Conservation (phyloP, 805 yeast genomes). For the Pichia deserticola region DNA sequence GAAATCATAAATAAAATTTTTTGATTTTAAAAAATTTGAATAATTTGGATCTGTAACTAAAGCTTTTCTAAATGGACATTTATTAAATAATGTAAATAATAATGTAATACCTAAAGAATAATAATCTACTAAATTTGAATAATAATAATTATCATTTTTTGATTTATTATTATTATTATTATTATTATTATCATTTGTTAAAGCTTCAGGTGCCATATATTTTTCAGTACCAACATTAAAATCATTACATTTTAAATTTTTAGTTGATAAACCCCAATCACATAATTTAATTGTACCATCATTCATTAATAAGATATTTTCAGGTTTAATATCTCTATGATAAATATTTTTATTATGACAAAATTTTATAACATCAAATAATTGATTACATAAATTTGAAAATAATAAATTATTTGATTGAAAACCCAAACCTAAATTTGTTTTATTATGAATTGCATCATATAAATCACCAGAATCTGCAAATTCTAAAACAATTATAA, state of each 20-base stretch:
- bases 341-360: constrained; percentile 54
- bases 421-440: constrained; percentile 20
- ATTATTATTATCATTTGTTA: constrained; percentile 9
- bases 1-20: constrained; percentile 39
- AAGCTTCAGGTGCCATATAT: constrained; percentile 50
- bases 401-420: constrained; percentile 21
- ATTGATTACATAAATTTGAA: constrained; percentile 36
- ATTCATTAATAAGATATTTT: constrained; percentile 49
- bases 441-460: constrained; percentile 39
- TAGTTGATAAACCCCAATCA: constrained; percentile 67
- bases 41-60: constrained; percentile 35
- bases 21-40: constrained; percentile 34
- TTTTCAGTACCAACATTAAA: constrained; percentile 50
- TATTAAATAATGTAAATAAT: constrained; percentile 43
- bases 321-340: constrained; percentile 72
- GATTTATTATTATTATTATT: too few species aligned
- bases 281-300: constrained; percentile 53
- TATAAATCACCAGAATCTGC: constrained; percentile 62
- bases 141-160: constrained; percentile 22
- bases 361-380: constrained; percentile 43
- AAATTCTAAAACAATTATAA: constrained; percentile 57
- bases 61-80: constrained; percentile 43
- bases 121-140: constrained; percentile 41
- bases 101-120: constrained; percentile 51
- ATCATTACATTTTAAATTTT: constrained; percentile 23